Percentiles rank a stretch among this genome's conserved stretches.
Conservation (phyloP, 768 basidiomycete genomes). For the Mycena indigotica region DNA sequence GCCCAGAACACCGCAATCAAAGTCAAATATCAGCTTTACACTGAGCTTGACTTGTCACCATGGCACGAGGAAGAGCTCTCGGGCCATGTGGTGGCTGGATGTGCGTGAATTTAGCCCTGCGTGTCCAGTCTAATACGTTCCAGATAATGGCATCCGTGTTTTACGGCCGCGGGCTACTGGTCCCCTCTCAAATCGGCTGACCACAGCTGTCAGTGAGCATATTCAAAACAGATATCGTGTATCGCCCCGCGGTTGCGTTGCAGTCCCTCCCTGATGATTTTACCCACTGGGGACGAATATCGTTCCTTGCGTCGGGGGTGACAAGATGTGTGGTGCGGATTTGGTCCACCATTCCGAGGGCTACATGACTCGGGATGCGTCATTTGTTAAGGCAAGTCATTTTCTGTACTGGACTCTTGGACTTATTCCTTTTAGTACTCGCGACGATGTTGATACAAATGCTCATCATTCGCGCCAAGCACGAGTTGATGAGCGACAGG, state of each 20-base stretch:
- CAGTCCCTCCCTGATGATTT: neutral
- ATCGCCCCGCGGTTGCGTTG: neutral
- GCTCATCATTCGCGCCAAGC: neutral
- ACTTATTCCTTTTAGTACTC: conserved; percentile 6
- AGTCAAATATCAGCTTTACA: neutral
- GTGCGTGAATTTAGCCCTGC: neutral
- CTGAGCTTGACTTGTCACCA: conserved; percentile 6
- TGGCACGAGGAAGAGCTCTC: neutral
- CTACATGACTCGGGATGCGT: conserved; percentile 3
- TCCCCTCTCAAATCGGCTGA: neutral
- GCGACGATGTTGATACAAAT: conserved; percentile 11
- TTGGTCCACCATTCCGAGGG: neutral
- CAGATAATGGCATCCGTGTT: neutral
- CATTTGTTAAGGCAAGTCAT: conserved; percentile 10
- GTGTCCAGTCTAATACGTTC: conserved; percentile 8
- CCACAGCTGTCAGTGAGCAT: neutral
- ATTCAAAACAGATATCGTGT: conserved; percentile 2
- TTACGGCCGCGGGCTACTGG: neutral
- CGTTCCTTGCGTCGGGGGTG: conserved; percentile 8
- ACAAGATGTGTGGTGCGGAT: conserved; percentile 6
- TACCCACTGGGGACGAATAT: conserved; percentile 9
- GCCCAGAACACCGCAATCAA: conserved; percentile 7
- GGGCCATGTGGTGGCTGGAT: neutral
- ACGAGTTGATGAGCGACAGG: conserved; percentile 2
- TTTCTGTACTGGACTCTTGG: neutral